A percentile compares a stretch with the other conserved stretches of the same genome.
phyloP scores from a whole-genome alignment of 176 grass and related monocot species.

The Oryza coarctata region DNA sequence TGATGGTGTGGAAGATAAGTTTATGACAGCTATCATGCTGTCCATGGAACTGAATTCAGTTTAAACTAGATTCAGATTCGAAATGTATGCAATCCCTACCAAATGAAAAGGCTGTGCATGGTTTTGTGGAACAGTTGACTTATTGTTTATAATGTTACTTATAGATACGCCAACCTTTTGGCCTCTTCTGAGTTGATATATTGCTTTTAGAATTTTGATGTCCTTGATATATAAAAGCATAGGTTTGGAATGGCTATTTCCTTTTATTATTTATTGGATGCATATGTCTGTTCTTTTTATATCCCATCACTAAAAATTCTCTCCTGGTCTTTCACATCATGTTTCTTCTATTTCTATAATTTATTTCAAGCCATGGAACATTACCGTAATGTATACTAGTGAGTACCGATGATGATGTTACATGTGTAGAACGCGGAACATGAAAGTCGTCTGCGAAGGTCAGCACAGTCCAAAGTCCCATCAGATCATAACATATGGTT shows the following conservation, averaged over 20 bases:
- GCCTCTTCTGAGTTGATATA: not conserved
- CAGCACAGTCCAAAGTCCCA: slow-evolving; percentile 78
- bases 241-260: not conserved
- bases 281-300: not conserved
- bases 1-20: not conserved
- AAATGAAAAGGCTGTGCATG: not conserved
- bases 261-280: not conserved
- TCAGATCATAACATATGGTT: slow-evolving; percentile 88
- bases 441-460: slow-evolving; percentile 64
- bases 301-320: too few relatives aligned
- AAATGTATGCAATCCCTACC: not conserved
- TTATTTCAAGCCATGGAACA: not conserved
- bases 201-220: not conserved
- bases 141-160: not conserved
- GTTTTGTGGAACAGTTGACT: not conserved
- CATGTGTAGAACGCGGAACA: slow-evolving; percentile 69
- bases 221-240: not conserved
- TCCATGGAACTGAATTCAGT: not conserved
- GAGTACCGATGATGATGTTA: not conserved
- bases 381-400: not conserved
- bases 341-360: not conserved
- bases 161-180: not conserved
- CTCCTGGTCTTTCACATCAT: too few relatives aligned
- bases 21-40: not conserved
- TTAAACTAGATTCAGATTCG: not conserved